These are phyloP conservation scores for Kewa caespitosa DNA, from an alignment of 179 eudicot genomes.

Conservation along the genomic window DNA sequence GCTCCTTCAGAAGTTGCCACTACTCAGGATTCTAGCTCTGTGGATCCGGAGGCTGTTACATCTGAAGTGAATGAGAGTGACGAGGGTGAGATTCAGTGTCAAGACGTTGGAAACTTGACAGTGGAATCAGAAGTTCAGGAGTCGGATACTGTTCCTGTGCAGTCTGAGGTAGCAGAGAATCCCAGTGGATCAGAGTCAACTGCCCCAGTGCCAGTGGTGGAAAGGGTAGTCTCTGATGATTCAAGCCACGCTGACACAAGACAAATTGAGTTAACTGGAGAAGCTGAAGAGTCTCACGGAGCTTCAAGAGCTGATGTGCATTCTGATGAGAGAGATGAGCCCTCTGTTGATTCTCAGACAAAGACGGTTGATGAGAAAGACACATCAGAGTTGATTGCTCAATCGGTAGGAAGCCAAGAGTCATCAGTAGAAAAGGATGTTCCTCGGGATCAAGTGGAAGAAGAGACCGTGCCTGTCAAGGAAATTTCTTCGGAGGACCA, in stretches of 20 bases:
- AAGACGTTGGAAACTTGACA: slow-evolving; percentile 12
- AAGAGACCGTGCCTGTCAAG: slow-evolving; percentile 17
- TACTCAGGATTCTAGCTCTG: slow-evolving; percentile 12
- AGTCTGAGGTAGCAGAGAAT: slow-evolving; percentile 19
- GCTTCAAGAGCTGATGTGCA: slow-evolving; percentile 2
- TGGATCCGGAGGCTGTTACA: slow-evolving; percentile 23
- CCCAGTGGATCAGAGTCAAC: slow-evolving; percentile 6
- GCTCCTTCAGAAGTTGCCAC: slow-evolving; percentile 11
- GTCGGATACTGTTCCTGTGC: slow-evolving; percentile 14
- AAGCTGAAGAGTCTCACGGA: slow-evolving; percentile 13
- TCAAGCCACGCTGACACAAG: slow-evolving; percentile 17
- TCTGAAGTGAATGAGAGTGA: slow-evolving; percentile 19
- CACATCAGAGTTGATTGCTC: slow-evolving; percentile 21
- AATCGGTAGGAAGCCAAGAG: slow-evolving; percentile 21
- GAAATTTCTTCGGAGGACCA: slow-evolving; percentile 18
- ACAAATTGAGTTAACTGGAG: slow-evolving; percentile 8
- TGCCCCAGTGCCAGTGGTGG: slow-evolving; percentile 12
- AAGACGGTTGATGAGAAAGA: slow-evolving; percentile 26
- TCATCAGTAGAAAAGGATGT: slow-evolving; percentile 20
- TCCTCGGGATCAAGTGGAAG: slow-evolving; percentile 21
- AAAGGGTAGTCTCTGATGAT: background rate
- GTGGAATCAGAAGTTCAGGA: slow-evolving; percentile 14
- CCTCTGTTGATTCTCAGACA: slow-evolving; percentile 15
- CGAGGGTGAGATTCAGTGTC: slow-evolving; percentile 5
- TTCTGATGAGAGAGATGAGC: background rate